A percentile compares a stretch with the other conserved stretches of the same genome.
Conservation (phyloP, 148 eudicot genomes). For the Rhododendron kiyosumense region DNA sequence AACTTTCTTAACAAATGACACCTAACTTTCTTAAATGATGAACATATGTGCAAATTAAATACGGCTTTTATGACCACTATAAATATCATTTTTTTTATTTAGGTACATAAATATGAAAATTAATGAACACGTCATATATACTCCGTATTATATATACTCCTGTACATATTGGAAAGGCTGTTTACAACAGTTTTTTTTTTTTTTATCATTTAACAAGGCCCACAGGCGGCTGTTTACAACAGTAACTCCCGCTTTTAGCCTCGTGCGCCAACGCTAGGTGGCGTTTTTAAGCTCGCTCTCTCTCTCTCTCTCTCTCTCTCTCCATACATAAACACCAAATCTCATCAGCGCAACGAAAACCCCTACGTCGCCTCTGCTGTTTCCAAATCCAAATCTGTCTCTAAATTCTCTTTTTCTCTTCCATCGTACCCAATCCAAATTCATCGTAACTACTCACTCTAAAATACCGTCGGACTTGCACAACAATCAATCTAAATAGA, state of each 20-base stretch:
- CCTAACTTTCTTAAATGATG: background rate
- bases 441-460: constrained; percentile 6
- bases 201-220: too few species aligned
- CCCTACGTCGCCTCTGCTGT: constrained; percentile 26
- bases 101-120: background rate
- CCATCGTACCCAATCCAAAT: constrained; percentile 13
- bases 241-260: constrained; percentile 3
- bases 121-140: background rate
- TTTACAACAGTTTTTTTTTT: background rate
- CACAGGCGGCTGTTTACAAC: background rate
- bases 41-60: too few species aligned
- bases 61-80: too few species aligned
- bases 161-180: background rate
- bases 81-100: too few species aligned
- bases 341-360: constrained; percentile 62
- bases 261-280: background rate
- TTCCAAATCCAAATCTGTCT: background rate
- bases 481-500: constrained; percentile 2
- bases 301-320: constrained; percentile 21
- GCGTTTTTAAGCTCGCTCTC: background rate
- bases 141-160: background rate
- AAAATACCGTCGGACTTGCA: background rate
- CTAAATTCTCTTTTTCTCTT: constrained; percentile 16
- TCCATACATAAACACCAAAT: constrained; percentile 29
- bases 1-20: background rate